phyloP scores from a whole-genome alignment of 176 grass and related monocot genomes.

The Phragmites australis region DNA sequence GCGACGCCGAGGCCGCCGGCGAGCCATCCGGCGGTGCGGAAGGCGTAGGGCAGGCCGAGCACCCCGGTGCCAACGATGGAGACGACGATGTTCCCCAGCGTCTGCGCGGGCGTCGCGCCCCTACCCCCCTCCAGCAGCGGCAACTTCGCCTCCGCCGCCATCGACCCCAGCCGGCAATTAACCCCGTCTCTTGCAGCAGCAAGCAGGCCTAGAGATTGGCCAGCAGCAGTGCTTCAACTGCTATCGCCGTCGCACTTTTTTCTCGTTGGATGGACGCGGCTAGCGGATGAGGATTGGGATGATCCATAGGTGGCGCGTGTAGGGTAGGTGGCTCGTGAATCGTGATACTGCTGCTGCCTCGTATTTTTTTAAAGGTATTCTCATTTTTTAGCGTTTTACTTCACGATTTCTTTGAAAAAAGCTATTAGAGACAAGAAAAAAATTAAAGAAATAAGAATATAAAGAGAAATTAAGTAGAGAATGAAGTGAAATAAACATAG shows the following conservation, averaged over 20 bases:
- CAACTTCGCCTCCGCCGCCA: conserved; percentile 30
- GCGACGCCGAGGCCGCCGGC: conserved; percentile 61
- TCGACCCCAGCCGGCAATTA: background rate
- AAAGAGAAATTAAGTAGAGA: no score
- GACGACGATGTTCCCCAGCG: conserved; percentile 83
- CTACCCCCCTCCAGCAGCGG: conserved; percentile 43
- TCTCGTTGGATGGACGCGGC: no score
- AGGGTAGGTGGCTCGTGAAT: no score
- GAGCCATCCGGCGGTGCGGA: conserved; percentile 68
- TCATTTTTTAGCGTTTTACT: no score
- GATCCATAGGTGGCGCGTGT: background rate
- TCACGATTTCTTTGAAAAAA: no score
- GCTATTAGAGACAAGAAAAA: no score
- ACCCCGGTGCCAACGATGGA: conserved; percentile 90
- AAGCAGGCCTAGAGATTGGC: background rate
- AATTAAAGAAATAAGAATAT: no score
- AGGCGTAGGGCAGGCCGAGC: conserved; percentile 82
- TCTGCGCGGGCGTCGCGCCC: conserved; percentile 61
- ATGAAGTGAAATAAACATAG: no score
- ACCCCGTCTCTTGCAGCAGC: no score
- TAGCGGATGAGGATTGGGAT: background rate
- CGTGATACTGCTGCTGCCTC: no score
- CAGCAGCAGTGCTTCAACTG: background rate
- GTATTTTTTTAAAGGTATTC: no score
- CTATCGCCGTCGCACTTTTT: background rate